A percentile compares a stretch with the other conserved stretches of the same genome.
Conservation (phyloP, 2,329 filamentous ascomycete species). For the Rutstroemia sp. region DNA sequence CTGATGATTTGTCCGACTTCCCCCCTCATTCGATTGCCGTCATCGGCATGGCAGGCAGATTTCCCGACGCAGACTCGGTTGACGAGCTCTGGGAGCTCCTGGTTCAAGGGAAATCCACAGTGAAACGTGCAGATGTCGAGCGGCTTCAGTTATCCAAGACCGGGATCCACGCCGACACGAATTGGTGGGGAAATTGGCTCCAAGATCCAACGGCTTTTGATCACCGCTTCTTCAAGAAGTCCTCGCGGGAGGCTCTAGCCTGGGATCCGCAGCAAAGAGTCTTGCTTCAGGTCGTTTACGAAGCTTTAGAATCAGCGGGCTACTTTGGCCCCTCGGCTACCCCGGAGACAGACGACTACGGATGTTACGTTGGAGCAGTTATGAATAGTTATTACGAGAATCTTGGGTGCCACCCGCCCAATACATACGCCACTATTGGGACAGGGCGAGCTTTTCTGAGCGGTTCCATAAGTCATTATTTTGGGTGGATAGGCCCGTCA, state of each 20-base stretch:
- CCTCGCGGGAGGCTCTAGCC: conserved; percentile 58
- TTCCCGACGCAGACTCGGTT: too few relatives aligned
- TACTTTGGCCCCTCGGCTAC: conserved; percentile 37
- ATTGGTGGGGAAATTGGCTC: too few relatives aligned
- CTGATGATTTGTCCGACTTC: too few relatives aligned
- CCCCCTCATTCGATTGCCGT: too few relatives aligned
- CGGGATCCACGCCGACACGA: too few relatives aligned
- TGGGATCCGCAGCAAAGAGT: conserved; percentile 67
- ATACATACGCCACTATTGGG: conserved; percentile 16
- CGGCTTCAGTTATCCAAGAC: too few relatives aligned
- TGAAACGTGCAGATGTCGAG: too few relatives aligned
- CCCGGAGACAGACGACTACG: conserved; percentile 32
- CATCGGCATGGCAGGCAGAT: too few relatives aligned
- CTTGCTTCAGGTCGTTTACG: conserved; percentile 68
- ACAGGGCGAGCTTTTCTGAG: conserved; percentile 16
- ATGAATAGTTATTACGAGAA: conserved; percentile 17
- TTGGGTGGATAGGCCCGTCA: conserved; percentile 31
- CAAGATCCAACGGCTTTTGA: too few relatives aligned
- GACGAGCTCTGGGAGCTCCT: too few relatives aligned
- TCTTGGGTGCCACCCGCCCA: conserved; percentile 11
- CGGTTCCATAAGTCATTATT: conserved; percentile 32
- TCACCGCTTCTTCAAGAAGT: too few relatives aligned
- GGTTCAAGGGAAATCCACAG: too few relatives aligned
- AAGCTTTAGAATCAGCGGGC: conserved; percentile 65
- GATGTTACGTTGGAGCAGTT: conserved; percentile 14